Conservation (phyloP, 1,139 yeast species). For the Lodderomyces parapsilosis region DNA sequence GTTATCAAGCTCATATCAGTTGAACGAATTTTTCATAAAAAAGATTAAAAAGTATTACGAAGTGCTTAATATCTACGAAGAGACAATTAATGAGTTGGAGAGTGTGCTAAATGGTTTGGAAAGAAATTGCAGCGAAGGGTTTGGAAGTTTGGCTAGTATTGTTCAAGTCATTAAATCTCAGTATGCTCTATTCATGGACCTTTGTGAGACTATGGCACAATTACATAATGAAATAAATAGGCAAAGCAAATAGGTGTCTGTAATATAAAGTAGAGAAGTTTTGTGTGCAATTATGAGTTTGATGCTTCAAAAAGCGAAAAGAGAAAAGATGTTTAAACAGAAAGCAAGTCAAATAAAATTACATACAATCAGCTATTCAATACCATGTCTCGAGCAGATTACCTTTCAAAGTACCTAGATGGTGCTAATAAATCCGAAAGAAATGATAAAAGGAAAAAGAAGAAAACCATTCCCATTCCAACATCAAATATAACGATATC, state of each 20-base stretch:
- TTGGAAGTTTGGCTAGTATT: conserved; percentile 55
- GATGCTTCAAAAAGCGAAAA: not conserved
- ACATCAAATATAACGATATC: conserved; percentile 13
- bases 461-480: conserved; percentile 4
- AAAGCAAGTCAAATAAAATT: not conserved
- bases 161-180: conserved; percentile 76
- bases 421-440: conserved; percentile 10
- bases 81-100: conserved; percentile 72
- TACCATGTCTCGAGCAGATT: conserved; percentile 17
- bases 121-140: conserved; percentile 43
- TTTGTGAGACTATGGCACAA: conserved; percentile 88
- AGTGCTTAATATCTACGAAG: conserved; percentile 68
- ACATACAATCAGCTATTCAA: not conserved
- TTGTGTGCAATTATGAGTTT: not conserved
- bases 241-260: conserved; percentile 15
- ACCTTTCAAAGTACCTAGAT: conserved; percentile 18
- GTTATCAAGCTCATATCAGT: conserved; percentile 52
- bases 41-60: conserved; percentile 68
- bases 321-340: not conserved
- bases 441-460: conserved; percentile 12
- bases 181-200: conserved; percentile 82
- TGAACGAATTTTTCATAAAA: conserved; percentile 46
- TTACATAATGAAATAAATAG: conserved; percentile 61
- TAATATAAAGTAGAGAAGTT: not conserved
- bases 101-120: conserved; percentile 44